A percentile compares a stretch with the other conserved stretches of the same genome.
Conservation (phyloP, 345 rosid species). For the Aquilaria malaccensis region DNA sequence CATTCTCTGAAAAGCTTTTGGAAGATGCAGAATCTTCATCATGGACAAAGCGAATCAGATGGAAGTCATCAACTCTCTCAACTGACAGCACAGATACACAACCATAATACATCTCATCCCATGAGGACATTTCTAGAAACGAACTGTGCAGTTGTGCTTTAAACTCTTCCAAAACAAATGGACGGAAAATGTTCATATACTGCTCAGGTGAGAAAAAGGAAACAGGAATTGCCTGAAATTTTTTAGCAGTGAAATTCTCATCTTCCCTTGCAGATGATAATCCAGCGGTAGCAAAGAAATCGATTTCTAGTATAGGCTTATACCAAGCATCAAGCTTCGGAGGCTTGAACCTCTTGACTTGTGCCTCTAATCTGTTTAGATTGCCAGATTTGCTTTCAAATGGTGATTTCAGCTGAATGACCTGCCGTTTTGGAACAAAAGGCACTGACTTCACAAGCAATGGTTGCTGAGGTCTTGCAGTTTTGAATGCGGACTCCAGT, state of each 20-base stretch:
- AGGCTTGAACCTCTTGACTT: conserved; percentile 73
- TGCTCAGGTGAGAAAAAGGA: conserved; percentile 79
- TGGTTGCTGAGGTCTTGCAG: conserved; percentile 31
- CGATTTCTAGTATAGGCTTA: conserved; percentile 73
- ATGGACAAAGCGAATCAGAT: conserved; percentile 86
- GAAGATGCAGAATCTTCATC: conserved; percentile 57
- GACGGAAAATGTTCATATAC: conserved; percentile 75
- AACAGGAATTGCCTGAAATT: conserved; percentile 79
- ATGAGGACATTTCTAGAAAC: conserved; percentile 73
- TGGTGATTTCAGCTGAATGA: conserved; percentile 82
- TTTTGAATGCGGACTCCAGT: conserved; percentile 39
- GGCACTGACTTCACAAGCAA: conserved; percentile 38
- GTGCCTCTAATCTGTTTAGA: conserved; percentile 43
- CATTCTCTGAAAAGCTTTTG: conserved; percentile 76
- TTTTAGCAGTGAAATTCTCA: conserved; percentile 29
- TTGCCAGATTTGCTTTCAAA: conserved; percentile 45
- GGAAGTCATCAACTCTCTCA: conserved; percentile 95
- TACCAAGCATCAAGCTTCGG: conserved; percentile 94
- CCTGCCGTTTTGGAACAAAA: conserved; percentile 71
- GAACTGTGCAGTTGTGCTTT: conserved; percentile 87
- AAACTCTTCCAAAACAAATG: conserved; percentile 92
- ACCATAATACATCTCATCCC: conserved; percentile 75
- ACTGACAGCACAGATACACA: conserved; percentile 74
- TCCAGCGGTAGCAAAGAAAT: conserved; percentile 76
- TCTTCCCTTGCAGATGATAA: conserved; percentile 38